These are phyloP conservation scores for Penicillium sp. DNA, from an alignment of 2,329 filamentous ascomycete species.

Conservation along the genomic window DNA sequence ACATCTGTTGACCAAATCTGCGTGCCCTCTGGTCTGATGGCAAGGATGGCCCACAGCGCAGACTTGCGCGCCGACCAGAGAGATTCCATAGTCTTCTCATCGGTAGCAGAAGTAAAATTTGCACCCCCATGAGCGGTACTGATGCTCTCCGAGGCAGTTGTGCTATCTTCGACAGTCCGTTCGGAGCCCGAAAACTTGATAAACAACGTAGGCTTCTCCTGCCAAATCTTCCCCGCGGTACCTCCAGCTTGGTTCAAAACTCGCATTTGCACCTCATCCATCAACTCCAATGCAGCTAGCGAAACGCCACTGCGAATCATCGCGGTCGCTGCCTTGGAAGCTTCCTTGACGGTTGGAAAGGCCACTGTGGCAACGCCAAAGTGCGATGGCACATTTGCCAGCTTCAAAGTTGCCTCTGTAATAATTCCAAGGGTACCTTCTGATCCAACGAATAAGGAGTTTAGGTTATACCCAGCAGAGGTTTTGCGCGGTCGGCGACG, in stretches of 20 bases:
- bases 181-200: constrained; percentile 71
- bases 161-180: constrained; percentile 73
- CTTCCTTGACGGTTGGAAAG: constrained; percentile 60
- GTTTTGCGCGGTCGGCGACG: constrained; percentile 69
- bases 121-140: constrained; percentile 43
- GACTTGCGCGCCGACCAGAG: constrained; percentile 63
- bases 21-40: constrained; percentile 54
- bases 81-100: constrained; percentile 53
- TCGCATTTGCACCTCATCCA: constrained; percentile 65
- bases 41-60: constrained; percentile 61
- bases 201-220: constrained; percentile 39
- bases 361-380: constrained; percentile 69
- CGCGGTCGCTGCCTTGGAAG: constrained; percentile 63
- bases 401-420: constrained; percentile 71
- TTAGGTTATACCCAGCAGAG: constrained; percentile 73
- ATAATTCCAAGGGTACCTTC: constrained; percentile 74
- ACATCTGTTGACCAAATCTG: constrained; percentile 65
- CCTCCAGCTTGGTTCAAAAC: constrained; percentile 67
- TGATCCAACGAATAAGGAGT: constrained; percentile 68
- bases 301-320: constrained; percentile 67
- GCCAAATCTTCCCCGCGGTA: constrained; percentile 50
- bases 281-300: constrained; percentile 61
- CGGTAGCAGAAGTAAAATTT: constrained; percentile 55
- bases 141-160: constrained; percentile 67
- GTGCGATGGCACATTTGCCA: constrained; percentile 66